Evolutionary conservation across 306 rosid species (phyloP).

Genomic region (Prinsepia uniflora): DNA sequence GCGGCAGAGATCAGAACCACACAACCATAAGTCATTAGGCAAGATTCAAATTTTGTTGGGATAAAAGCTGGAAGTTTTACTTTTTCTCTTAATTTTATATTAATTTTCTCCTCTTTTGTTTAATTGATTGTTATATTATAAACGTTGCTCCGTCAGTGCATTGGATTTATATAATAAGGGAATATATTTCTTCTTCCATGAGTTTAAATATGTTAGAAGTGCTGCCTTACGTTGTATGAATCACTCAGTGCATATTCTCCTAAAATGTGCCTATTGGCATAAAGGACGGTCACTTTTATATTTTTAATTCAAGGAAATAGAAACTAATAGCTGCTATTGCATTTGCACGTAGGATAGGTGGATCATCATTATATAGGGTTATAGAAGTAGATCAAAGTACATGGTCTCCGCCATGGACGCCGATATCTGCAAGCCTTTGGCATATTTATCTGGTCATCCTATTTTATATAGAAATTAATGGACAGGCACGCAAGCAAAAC

Average conservation of each 20-base stretch:
- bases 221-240: constrained; percentile 1
- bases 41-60: constrained; percentile 9
- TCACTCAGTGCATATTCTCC: background rate
- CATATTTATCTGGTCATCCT: background rate
- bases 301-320: background rate
- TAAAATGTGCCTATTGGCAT: background rate
- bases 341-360: background rate
- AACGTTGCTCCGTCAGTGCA: background rate
- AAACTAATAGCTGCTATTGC: constrained; percentile 1
- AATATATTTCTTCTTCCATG: constrained; percentile 5
- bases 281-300: background rate
- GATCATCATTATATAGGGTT: background rate
- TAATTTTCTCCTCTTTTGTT: background rate
- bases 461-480: background rate
- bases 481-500: background rate
- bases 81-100: background rate
- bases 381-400: constrained; percentile 5
- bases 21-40: constrained; percentile 29
- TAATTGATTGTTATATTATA: constrained; percentile 15
- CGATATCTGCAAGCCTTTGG: background rate
- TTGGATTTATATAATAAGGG: constrained; percentile 15
- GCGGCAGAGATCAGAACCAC: constrained; percentile 51
- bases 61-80: constrained; percentile 2
- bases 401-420: constrained; percentile 20
- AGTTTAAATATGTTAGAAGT: background rate